These are phyloP conservation scores for Hysterium pulicare DNA, from an alignment of 2,329 filamentous ascomycete species.

Conservation along the genomic window DNA sequence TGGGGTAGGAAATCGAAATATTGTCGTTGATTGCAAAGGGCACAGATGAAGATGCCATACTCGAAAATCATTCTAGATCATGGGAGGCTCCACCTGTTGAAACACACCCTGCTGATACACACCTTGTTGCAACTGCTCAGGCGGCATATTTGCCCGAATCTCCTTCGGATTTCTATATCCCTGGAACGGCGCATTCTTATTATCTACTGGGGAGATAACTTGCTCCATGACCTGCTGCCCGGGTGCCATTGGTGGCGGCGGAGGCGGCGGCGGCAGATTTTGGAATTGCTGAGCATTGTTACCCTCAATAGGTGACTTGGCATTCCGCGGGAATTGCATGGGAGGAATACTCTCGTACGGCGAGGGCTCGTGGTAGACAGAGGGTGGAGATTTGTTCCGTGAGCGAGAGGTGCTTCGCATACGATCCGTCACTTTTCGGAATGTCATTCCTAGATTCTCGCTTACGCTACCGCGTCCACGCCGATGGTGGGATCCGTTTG, in stretches of 20 bases:
- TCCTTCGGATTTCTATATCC: slow-evolving; percentile 45
- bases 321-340: slow-evolving; percentile 25
- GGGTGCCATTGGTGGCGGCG: slow-evolving; percentile 22
- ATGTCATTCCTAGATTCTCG: slow-evolving; percentile 53
- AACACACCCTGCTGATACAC: slow-evolving; percentile 45
- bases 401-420: slow-evolving; percentile 58
- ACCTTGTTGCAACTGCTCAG: slow-evolving; percentile 43
- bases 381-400: slow-evolving; percentile 47
- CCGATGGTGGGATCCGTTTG: slow-evolving; percentile 44
- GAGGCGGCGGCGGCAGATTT: slow-evolving; percentile 37
- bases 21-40: too few species aligned
- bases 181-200: slow-evolving; percentile 19
- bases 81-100: slow-evolving; percentile 28
- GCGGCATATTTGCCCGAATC: slow-evolving; percentile 50
- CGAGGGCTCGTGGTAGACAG: slow-evolving; percentile 24
- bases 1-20: too few species aligned
- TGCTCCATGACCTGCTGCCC: slow-evolving; percentile 36
- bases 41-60: too few species aligned
- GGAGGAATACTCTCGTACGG: slow-evolving; percentile 46
- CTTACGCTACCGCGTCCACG: slow-evolving; percentile 55
- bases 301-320: slow-evolving; percentile 28
- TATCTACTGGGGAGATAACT: slow-evolving; percentile 35
- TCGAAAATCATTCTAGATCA: too few species aligned
- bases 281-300: slow-evolving; percentile 22
- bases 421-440: slow-evolving; percentile 51